These are phyloP conservation scores for Mycothermus thermophilus DNA, from an alignment of 495 filamentous ascomycete genomes.

Conservation along the genomic window DNA sequence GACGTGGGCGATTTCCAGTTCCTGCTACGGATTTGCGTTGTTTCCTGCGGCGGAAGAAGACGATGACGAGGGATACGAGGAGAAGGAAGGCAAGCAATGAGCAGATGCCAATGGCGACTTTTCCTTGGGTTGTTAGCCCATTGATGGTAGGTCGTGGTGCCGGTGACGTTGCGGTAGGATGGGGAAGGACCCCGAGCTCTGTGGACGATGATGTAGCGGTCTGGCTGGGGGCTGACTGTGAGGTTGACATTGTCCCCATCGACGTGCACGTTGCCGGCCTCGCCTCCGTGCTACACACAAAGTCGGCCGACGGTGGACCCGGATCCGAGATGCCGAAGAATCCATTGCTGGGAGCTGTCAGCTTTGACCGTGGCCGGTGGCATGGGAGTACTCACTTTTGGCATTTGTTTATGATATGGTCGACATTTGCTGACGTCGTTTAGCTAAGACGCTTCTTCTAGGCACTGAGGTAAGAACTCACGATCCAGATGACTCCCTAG, in stretches of 20 bases:
- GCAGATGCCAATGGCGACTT: slow-evolving; percentile 30
- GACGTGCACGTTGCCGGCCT: not conserved
- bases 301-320: slow-evolving; percentile 19
- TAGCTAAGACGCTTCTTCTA: too few species aligned
- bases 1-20: too few species aligned
- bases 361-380: too few species aligned
- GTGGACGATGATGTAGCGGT: not conserved
- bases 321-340: slow-evolving; percentile 25
- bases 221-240: not conserved
- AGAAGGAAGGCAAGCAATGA: slow-evolving; percentile 23
- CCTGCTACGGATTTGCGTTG: slow-evolving; percentile 7
- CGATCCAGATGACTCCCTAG: slow-evolving; percentile 25
- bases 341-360: slow-evolving; percentile 21
- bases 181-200: not conserved
- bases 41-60: slow-evolving; percentile 24
- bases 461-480: slow-evolving; percentile 20
- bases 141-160: slow-evolving; percentile 10
- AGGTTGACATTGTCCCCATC: not conserved
- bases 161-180: not conserved
- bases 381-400: slow-evolving; percentile 24
- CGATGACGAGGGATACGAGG: slow-evolving; percentile 13
- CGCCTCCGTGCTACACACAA: slow-evolving; percentile 9
- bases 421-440: slow-evolving; percentile 30
- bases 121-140: slow-evolving; percentile 22
- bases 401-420: slow-evolving; percentile 34